These are phyloP conservation scores for Aureobasidium sp. DNA, from an alignment of 2,329 filamentous ascomycete genomes.

Conservation along the genomic window DNA sequence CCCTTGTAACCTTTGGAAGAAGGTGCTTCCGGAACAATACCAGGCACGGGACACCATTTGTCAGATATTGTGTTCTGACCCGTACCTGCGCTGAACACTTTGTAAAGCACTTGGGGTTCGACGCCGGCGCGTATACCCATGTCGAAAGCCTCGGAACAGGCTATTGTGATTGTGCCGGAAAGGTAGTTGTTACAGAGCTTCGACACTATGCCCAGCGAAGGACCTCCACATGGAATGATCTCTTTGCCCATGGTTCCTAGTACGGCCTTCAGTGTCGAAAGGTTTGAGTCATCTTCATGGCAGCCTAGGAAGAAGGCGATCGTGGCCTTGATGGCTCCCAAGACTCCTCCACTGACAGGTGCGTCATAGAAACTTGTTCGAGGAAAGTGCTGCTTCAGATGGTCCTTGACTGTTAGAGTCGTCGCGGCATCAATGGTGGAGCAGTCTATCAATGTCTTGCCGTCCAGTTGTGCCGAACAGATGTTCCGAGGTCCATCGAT, in stretches of 20 bases:
- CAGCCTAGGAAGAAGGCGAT: constrained; percentile 49
- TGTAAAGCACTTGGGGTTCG: constrained; percentile 44
- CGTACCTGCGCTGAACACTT: constrained; percentile 43
- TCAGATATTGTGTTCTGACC: constrained; percentile 46
- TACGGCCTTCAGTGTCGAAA: constrained; percentile 35
- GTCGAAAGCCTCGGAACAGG: constrained; percentile 49
- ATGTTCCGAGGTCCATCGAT: constrained; percentile 36
- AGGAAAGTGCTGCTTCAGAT: constrained; percentile 25
- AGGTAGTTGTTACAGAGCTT: constrained; percentile 56
- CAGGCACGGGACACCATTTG: constrained; percentile 43
- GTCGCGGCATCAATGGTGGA: constrained; percentile 48
- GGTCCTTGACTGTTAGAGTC: constrained; percentile 11
- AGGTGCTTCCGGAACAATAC: constrained; percentile 40
- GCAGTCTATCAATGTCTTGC: constrained; percentile 45
- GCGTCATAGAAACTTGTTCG: constrained; percentile 43
- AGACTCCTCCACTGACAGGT: constrained; percentile 44
- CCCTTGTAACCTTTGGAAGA: constrained; percentile 41
- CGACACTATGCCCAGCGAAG: constrained; percentile 47
- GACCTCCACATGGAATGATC: constrained; percentile 48
- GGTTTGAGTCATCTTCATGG: constrained; percentile 35
- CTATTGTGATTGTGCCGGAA: constrained; percentile 50
- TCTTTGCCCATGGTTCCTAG: constrained; percentile 45
- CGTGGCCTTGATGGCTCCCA: constrained; percentile 43
- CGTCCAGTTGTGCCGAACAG: constrained; percentile 31
- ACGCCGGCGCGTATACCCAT: constrained; percentile 51